Percentiles rank a stretch among this genome's conserved stretches.
These are phyloP conservation scores for Choiromyces venosus DNA, from an alignment of 495 filamentous ascomycete species.

Conservation along the genomic window DNA sequence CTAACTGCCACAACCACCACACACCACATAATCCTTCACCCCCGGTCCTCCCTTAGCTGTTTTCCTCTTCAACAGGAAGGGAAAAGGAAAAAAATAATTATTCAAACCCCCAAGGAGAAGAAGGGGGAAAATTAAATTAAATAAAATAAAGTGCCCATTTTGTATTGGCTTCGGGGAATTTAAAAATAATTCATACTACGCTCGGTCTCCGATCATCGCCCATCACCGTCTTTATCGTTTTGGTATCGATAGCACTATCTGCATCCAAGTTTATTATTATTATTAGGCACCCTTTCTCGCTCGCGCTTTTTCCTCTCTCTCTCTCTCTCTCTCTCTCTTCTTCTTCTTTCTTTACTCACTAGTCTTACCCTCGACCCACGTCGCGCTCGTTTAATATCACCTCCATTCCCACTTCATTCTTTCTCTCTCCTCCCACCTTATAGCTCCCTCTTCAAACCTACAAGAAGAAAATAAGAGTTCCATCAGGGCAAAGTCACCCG, in stretches of 20 bases:
- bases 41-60: background rate
- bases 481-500: background rate
- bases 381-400: slow-evolving; percentile 9
- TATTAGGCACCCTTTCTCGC: slow-evolving; percentile 18
- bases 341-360: slow-evolving; percentile 24
- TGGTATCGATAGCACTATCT: slow-evolving; percentile 34
- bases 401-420: slow-evolving; percentile 11
- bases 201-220: slow-evolving; percentile 38
- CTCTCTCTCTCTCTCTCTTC: slow-evolving; percentile 25
- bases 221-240: slow-evolving; percentile 35
- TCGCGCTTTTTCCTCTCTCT: slow-evolving; percentile 25
- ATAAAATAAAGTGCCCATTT: background rate
- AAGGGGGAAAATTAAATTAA: background rate
- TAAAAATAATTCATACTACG: slow-evolving; percentile 12
- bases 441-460: slow-evolving; percentile 14
- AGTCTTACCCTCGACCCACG: slow-evolving; percentile 21
- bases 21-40: background rate
- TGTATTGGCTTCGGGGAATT: slow-evolving; percentile 2
- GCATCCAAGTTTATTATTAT: slow-evolving; percentile 19
- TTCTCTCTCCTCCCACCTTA: slow-evolving; percentile 3
- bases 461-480: background rate
- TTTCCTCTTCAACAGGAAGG: background rate
- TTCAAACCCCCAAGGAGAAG: background rate
- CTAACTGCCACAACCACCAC: background rate
- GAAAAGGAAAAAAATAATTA: slow-evolving; percentile 27